Conservation (phyloP, 352 stramenopile species). For the Phytophthora fragariaefolia region DNA sequence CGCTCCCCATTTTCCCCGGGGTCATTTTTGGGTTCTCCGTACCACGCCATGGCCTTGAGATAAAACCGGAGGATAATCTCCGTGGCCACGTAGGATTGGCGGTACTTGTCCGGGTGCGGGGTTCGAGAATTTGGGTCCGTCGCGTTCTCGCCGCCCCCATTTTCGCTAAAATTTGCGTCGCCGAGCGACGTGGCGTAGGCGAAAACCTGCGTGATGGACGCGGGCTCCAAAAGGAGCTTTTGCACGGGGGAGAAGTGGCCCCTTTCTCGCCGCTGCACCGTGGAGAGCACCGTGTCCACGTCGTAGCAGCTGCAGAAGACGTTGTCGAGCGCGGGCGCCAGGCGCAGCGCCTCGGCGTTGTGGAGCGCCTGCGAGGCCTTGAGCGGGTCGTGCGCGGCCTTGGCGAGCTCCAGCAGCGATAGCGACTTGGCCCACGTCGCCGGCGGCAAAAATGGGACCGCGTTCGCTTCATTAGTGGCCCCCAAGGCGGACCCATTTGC, state of each 20-base stretch:
- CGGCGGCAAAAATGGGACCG: constrained; percentile 5
- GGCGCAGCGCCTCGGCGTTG: constrained; percentile 72
- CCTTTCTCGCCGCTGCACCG: constrained; percentile 66
- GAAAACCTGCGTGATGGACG: constrained; percentile 72
- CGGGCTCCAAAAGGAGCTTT: constrained; percentile 61
- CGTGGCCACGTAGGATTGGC: constrained; percentile 62
- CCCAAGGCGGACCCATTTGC: constrained; percentile 14
- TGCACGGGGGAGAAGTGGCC: constrained; percentile 70
- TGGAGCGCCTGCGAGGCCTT: constrained; percentile 75
- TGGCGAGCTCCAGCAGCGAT: constrained; percentile 42
- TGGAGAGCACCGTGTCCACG: constrained; percentile 65
- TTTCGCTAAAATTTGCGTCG: constrained; percentile 7
- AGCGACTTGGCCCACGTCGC: constrained; percentile 36
- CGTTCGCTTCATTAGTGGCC: neutral
- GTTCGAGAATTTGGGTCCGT: constrained; percentile 21
- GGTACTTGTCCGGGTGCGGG: constrained; percentile 53
- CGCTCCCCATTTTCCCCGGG: constrained; percentile 7
- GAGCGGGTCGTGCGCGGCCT: constrained; percentile 56
- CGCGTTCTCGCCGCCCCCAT: constrained; percentile 22
- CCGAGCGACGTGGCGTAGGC: constrained; percentile 54
- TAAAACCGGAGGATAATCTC: constrained; percentile 84
- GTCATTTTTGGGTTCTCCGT: constrained; percentile 54
- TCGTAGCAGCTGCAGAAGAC: constrained; percentile 85
- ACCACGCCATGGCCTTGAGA: constrained; percentile 75
- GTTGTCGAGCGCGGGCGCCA: constrained; percentile 65